Percentiles rank a stretch among this genome's conserved stretches.
Conservation (phyloP, 2,329 filamentous ascomycete genomes). For the Trichothecium sympodiale region DNA sequence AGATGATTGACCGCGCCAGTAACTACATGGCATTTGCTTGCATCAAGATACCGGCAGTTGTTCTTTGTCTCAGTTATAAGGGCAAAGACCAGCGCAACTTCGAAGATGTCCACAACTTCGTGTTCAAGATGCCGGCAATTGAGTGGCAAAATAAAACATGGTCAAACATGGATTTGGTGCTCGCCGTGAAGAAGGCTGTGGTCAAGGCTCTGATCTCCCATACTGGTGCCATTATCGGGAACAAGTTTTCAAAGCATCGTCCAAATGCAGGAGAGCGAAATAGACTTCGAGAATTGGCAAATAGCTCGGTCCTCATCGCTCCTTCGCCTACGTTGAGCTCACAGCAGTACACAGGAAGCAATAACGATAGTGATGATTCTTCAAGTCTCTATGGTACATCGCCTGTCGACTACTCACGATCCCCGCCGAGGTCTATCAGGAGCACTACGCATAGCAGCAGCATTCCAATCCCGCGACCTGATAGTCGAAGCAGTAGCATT, state of each 20-base stretch:
- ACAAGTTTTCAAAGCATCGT: constrained; percentile 87
- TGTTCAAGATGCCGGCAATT: constrained; percentile 87
- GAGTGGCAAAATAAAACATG: constrained; percentile 99
- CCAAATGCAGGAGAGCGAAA: constrained; percentile 70
- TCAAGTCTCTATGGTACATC: constrained; percentile 42
- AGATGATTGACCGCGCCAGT: constrained; percentile 91
- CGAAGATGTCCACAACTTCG: constrained; percentile 94
- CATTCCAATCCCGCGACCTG: constrained; percentile 30
- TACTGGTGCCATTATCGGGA: constrained; percentile 90
- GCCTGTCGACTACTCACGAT: constrained; percentile 47
- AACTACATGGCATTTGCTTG: constrained; percentile 97
- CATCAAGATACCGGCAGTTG: constrained; percentile 89
- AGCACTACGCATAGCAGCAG: constrained; percentile 37
- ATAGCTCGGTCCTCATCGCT: constrained; percentile 54
- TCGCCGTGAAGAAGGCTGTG: constrained; percentile 88
- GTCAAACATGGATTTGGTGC: constrained; percentile 90
- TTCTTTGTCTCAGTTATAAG: constrained; percentile 92
- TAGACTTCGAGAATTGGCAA: constrained; percentile 75
- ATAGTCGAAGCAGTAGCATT: constrained; percentile 42
- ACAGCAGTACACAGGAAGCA: constrained; percentile 27
- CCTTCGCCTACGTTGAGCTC: constrained; percentile 27
- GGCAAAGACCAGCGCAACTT: constrained; percentile 91
- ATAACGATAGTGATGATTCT: constrained; percentile 46
- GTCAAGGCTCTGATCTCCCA: constrained; percentile 91
- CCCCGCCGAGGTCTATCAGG: constrained; percentile 42